Evolutionary conservation across 2,329 filamentous ascomycete species (phyloP).

Genomic region (Cytospora leucostoma): DNA sequence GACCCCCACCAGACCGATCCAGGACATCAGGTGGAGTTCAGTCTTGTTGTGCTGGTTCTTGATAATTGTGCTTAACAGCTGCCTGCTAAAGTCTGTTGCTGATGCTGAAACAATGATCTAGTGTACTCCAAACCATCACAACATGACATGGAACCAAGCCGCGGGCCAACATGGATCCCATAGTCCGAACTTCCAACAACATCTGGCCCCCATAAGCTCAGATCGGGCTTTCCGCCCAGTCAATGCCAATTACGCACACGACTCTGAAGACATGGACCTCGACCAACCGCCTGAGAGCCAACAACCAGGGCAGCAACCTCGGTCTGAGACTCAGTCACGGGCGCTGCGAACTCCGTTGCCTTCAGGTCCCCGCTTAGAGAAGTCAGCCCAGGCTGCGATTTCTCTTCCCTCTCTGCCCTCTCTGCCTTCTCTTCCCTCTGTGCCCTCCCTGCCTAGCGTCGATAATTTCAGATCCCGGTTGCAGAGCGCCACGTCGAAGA

Average conservation of each 20-base stretch:
- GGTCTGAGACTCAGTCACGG: slow-evolving; percentile 48
- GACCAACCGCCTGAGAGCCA: slow-evolving; percentile 45
- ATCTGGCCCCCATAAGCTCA: slow-evolving; percentile 8
- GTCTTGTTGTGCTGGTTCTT: neutral
- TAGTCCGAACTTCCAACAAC: slow-evolving; percentile 52
- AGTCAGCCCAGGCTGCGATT: slow-evolving; percentile 43
- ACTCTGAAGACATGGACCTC: slow-evolving; percentile 58
- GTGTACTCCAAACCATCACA: slow-evolving; percentile 62
- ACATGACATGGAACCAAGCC: slow-evolving; percentile 63
- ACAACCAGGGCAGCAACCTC: slow-evolving; percentile 34
- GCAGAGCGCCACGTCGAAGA: slow-evolving; percentile 52
- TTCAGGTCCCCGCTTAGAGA: slow-evolving; percentile 57
- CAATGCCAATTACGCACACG: slow-evolving; percentile 43
- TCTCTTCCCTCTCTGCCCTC: slow-evolving; percentile 9
- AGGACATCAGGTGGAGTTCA: neutral
- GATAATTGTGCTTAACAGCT: no score
- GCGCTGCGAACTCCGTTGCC: slow-evolving; percentile 59
- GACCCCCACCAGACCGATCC: neutral
- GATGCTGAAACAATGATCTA: slow-evolving; percentile 31
- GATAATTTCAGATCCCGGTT: slow-evolving; percentile 55
- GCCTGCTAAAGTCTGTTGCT: neutral
- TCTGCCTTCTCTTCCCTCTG: no score
- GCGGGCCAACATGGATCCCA: slow-evolving; percentile 56
- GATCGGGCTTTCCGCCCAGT: slow-evolving; percentile 13
- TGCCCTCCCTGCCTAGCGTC: slow-evolving; percentile 45